Percentiles rank a stretch among this genome's conserved stretches.
Evolutionary conservation across 2,329 filamentous ascomycete genomes (phyloP).

Genomic region (Claviceps maximensis): DNA sequence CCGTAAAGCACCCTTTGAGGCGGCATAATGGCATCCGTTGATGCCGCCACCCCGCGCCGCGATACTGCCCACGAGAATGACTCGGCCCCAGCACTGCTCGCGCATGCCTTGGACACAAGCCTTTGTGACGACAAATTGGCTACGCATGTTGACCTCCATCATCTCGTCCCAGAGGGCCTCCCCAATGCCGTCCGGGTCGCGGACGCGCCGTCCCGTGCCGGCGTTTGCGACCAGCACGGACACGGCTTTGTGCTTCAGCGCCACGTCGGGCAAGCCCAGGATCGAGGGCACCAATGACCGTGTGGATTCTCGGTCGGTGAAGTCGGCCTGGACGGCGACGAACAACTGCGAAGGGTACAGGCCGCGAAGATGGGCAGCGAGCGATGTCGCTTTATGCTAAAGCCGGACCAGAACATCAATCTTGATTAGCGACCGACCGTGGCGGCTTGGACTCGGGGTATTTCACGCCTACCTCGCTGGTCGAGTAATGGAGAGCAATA

Average conservation of each 20-base stretch:
- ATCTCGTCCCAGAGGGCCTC: conserved; percentile 6
- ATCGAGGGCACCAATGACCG: conserved; percentile 1
- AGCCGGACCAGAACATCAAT: background rate
- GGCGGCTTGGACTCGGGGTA: too few species aligned
- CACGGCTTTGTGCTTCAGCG: conserved; percentile 1
- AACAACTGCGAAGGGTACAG: conserved; percentile 4
- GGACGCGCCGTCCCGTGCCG: conserved; percentile 5
- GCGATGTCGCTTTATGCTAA: conserved; percentile 4
- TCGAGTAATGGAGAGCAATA: conserved; percentile 5
- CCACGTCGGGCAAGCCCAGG: background rate
- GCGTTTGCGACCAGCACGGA: conserved; percentile 6
- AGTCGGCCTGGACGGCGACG: conserved; percentile 2
- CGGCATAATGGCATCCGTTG: conserved; percentile 7
- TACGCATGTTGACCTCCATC: conserved; percentile 5
- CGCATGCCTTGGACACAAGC: conserved; percentile 6
- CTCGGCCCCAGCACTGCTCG: conserved; percentile 3
- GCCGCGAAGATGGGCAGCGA: background rate
- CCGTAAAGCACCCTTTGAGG: conserved; percentile 6
- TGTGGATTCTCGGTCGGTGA: conserved; percentile 4
- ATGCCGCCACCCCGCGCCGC: conserved; percentile 5
- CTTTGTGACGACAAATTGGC: conserved; percentile 7
- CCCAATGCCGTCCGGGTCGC: conserved; percentile 3
- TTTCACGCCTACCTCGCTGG: conserved; percentile 1
- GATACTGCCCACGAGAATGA: conserved; percentile 6
- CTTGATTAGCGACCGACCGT: background rate